Evolutionary conservation across 23 red algal genomes (phyloP), one percentile per base, ranked within the genome.

Genomic region (Gracilaria gracilis): DNA sequence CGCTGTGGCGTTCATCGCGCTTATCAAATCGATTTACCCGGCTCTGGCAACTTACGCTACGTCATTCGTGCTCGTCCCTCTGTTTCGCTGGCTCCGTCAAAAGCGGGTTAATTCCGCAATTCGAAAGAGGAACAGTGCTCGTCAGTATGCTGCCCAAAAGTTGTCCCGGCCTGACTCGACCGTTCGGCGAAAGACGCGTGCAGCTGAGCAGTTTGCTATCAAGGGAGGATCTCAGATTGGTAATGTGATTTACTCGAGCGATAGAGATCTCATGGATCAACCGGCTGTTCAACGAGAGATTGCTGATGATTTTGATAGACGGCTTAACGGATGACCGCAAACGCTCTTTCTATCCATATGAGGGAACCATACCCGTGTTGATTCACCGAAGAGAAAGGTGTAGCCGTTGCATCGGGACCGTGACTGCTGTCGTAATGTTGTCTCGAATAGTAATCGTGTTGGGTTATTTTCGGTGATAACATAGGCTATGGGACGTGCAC

Each of bases 201-300:
- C 70, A 3, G 95, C 95, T 17, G 73, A 89, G 54, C 66, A 53
- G 15, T 87, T 89, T 39, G 67, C 75, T 9, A 54, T 57, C 48
- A 66, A 87, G 11, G 71, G 85, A 48, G 67, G 74, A 20, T 48
- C 93, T 40, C 23, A 46, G 16, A 67, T 76, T 27, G 67, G 64
- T 19, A 85, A 91, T 80, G 89, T 98, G 2, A 71, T 94, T 39
- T 98, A 98, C 74, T 91, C 95, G 15, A 84, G 91, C 0, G 95
- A 90, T 28, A 76, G 76, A 51, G 90, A 93, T 34, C 34, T 80
- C 8, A 39, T 80, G 12, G 95, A 98, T 42, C 95, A 98, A 65
- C 74, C 49, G 49, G 40, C 53, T 23, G 39, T 80, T 77, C 87
- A 79, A 81, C 49, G 91, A 66, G 65, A 90, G 9, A n/a, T 86